Base-by-base conservation (phyloP, 345 rosid species). In the Hirschfeldia incana region DNA sequence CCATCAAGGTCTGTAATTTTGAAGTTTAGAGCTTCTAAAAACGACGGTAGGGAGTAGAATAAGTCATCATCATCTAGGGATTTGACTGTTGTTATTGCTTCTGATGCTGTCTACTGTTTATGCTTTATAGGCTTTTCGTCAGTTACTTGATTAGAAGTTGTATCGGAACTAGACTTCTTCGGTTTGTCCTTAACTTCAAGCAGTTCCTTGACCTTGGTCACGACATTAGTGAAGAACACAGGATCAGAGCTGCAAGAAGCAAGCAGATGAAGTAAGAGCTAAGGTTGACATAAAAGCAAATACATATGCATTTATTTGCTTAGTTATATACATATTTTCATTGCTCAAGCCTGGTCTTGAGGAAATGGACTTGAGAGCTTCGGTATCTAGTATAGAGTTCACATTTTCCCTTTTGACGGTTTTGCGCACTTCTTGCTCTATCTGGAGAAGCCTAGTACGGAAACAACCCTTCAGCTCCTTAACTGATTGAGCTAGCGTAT, bases 281-380 rank as follows among this genome's bases (percentile, higher is more conserved):
- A 67, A 39, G 5, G 58, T 57, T 37, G 34, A 65, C 30, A 58
- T 4, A 37, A 39, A 67, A 34, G 26, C 2, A n/a, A 60, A 37
- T 4, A 34, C n/a, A 17, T 4, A 11, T 53, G 15, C 4, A 53
- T 34, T 34, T 34, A 34, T 34, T 5, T 13, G 21, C 21, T 34
- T 34, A 34, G 5, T 5, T 13, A 21, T 21, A 16, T 68, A 76
- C 69, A 62, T 42, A 12, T 60, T 9, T 30, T 16, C 5, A 60
- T 60, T 2, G 51, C 6, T 21, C n/a, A 77, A 34, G 3, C 70
- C 76, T 0, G 28, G 17, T 33, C 9, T 70, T 49, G 21, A 69
- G 29, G 70, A n/a, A 77, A 77, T 36, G 9, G 75, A 70, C 13
- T 2, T 1, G 37, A 76, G 0, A 36, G 80, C 58, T 49, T 69